Percentiles rank a stretch among this genome's conserved stretches.
Evolutionary conservation across 768 basidiomycete genomes (phyloP).

Genomic region (Phallus indusiatus): DNA sequence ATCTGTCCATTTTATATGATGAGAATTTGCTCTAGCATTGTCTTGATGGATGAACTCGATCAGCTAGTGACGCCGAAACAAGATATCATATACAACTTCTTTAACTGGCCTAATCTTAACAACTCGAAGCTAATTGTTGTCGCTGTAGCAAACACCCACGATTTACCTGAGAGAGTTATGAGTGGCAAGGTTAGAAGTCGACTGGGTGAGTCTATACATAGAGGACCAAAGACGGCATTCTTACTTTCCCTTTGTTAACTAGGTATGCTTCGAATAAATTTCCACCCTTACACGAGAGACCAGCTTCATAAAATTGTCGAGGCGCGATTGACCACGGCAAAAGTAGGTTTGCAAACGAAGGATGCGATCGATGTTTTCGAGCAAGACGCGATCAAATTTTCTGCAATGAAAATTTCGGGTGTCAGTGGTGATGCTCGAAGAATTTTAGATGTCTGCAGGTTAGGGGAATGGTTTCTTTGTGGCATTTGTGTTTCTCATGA

Average conservation of each 20-base stretch:
- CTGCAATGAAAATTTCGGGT: slow-evolving; percentile 66
- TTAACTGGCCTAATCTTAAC: slow-evolving; percentile 94
- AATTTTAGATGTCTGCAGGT: slow-evolving; percentile 89
- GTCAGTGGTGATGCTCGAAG: slow-evolving; percentile 93
- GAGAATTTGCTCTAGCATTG: slow-evolving; percentile 47
- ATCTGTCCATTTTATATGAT: not conserved
- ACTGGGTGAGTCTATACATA: slow-evolving; percentile 46
- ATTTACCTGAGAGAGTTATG: slow-evolving; percentile 91
- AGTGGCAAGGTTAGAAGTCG: slow-evolving; percentile 87
- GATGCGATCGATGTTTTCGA: slow-evolving; percentile 36
- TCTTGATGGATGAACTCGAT: slow-evolving; percentile 97
- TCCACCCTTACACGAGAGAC: slow-evolving; percentile 72
- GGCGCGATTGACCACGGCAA: slow-evolving; percentile 61
- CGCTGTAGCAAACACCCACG: slow-evolving; percentile 98
- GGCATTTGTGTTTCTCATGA: not conserved
- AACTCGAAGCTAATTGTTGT: slow-evolving; percentile 88
- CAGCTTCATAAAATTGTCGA: slow-evolving; percentile 82
- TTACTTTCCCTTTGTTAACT: not conserved
- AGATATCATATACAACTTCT: slow-evolving; percentile 98
- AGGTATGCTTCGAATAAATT: slow-evolving; percentile 91
- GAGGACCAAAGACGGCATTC: not conserved
- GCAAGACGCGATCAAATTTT: slow-evolving; percentile 72
- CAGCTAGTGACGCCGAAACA: slow-evolving; percentile 94
- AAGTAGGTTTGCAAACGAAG: slow-evolving; percentile 38
- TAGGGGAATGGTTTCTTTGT: slow-evolving; percentile 15